A percentile compares a stretch with the other conserved stretches of the same genome.
These are phyloP conservation scores for Cladophialophora yegresii DNA, from an alignment of 2,329 filamentous ascomycete genomes.

Conservation along the genomic window DNA sequence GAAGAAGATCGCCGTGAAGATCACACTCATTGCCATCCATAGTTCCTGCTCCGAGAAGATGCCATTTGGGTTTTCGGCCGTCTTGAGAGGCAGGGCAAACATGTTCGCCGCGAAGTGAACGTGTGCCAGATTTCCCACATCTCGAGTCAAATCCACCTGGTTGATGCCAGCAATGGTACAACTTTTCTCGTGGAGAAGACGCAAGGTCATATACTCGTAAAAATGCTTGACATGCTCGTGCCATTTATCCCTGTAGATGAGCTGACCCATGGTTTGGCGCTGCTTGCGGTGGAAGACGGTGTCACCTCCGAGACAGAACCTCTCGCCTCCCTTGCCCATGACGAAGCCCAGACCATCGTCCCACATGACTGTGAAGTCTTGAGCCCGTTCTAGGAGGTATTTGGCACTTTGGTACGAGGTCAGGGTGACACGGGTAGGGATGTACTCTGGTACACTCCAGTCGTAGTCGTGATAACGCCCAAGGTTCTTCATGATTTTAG, in stretches of 20 bases:
- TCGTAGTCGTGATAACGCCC: slow-evolving; percentile 69
- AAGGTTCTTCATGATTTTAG: slow-evolving; percentile 68
- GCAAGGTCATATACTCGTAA: slow-evolving; percentile 63
- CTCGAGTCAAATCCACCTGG: slow-evolving; percentile 69
- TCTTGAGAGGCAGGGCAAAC: slow-evolving; percentile 60
- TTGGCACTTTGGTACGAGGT: slow-evolving; percentile 63
- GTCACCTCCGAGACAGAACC: slow-evolving; percentile 61
- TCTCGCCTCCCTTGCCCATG: slow-evolving; percentile 59
- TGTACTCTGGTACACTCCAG: slow-evolving; percentile 62
- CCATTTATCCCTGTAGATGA: slow-evolving; percentile 65
- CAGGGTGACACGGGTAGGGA: slow-evolving; percentile 57
- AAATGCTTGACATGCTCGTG: slow-evolving; percentile 64
- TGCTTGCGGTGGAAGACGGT: slow-evolving; percentile 53
- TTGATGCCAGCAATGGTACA: slow-evolving; percentile 63
- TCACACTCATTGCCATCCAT: slow-evolving; percentile 62
- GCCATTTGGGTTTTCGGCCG: slow-evolving; percentile 52
- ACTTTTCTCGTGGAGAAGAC: slow-evolving; percentile 65
- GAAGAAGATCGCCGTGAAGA: slow-evolving; percentile 67
- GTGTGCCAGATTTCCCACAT: slow-evolving; percentile 58
- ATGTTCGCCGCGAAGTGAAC: slow-evolving; percentile 59
- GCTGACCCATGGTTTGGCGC: slow-evolving; percentile 57
- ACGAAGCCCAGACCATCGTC: slow-evolving; percentile 64
- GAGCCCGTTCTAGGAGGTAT: slow-evolving; percentile 61
- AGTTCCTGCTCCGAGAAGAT: slow-evolving; percentile 61
- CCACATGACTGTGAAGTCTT: slow-evolving; percentile 67